Conservation (phyloP, 495 filamentous ascomycete species). For the Aspergillus funiculosus region DNA sequence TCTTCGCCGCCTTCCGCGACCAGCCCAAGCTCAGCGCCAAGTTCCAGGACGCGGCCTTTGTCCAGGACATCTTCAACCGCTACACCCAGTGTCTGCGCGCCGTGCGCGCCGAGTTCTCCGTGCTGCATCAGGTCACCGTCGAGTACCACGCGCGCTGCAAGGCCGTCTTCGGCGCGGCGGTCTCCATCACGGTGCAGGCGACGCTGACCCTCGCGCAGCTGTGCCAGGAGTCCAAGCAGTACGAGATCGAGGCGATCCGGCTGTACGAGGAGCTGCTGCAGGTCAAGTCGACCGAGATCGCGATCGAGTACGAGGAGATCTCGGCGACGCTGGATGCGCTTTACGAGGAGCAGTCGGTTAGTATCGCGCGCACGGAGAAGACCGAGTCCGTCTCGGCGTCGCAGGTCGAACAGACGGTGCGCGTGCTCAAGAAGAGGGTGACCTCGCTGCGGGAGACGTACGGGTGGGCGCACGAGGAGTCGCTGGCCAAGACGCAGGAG, state of each 20-base stretch:
- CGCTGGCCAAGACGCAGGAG: conserved; percentile 32
- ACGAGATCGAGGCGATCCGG: conserved; percentile 31
- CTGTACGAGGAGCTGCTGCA: conserved; percentile 37
- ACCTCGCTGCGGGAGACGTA: conserved; percentile 27
- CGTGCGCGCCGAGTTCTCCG: conserved; percentile 28
- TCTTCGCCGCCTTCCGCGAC: conserved; percentile 32
- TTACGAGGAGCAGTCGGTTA: conserved; percentile 34
- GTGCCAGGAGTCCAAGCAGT: conserved; percentile 36
- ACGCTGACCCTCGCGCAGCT: conserved; percentile 35
- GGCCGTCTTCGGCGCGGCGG: conserved; percentile 30
- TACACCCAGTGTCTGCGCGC: conserved; percentile 34
- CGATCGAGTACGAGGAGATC: conserved; percentile 32
- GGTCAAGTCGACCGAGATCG: conserved; percentile 24
- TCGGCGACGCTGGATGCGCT: conserved; percentile 33
- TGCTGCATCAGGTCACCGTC: conserved; percentile 31
- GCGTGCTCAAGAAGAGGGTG: conserved; percentile 29
- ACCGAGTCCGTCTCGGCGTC: conserved; percentile 25
- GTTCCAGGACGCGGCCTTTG: conserved; percentile 30
- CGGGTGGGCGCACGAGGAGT: conserved; percentile 40
- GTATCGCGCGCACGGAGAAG: conserved; percentile 15
- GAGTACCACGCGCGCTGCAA: conserved; percentile 32
- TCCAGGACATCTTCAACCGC: conserved; percentile 30
- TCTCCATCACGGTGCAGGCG: conserved; percentile 34
- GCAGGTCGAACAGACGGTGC: conserved; percentile 28
- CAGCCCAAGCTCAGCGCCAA: conserved; percentile 28